These are phyloP conservation scores for Scheffersomyces stambukii DNA, from an alignment of 1,139 yeast genomes.

Conservation along the genomic window DNA sequence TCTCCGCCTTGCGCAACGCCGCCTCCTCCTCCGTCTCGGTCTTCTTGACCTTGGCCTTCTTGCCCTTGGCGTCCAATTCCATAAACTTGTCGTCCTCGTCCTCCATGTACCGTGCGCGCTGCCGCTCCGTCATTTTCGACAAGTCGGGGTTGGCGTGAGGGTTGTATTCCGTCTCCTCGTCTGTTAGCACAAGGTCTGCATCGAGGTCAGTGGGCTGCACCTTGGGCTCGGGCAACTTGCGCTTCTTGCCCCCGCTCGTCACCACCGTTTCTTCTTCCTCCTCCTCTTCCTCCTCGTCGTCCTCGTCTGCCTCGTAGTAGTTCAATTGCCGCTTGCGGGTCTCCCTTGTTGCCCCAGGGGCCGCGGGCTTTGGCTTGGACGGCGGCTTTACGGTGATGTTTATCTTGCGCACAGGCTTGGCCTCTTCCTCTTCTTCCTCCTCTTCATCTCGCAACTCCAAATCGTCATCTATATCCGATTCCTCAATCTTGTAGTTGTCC, in stretches of 20 bases:
- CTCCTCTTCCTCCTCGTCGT: slow-evolving; percentile 24
- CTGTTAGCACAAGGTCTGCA: slow-evolving; percentile 38
- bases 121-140: slow-evolving; percentile 60
- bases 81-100: slow-evolving; percentile 22
- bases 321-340: slow-evolving; percentile 29
- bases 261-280: slow-evolving; percentile 13
- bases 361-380: slow-evolving; percentile 3
- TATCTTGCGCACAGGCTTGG: slow-evolving; percentile 6
- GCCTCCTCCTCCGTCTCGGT: slow-evolving; percentile 81
- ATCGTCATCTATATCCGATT: slow-evolving; percentile 40
- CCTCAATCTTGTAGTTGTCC: slow-evolving; percentile 33
- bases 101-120: slow-evolving; percentile 46
- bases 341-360: slow-evolving; percentile 13
- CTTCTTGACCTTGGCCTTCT: slow-evolving; percentile 27
- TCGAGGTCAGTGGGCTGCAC: slow-evolving; percentile 26
- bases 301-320: slow-evolving; percentile 31
- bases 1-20: slow-evolving; percentile 78
- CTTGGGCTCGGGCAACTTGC: slow-evolving; percentile 8
- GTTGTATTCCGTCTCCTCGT: slow-evolving; percentile 42
- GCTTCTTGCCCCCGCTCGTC: slow-evolving; percentile 4
- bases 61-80: slow-evolving; percentile 24
- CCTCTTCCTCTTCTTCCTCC: slow-evolving; percentile 9
- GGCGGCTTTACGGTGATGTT: slow-evolving; percentile 13
- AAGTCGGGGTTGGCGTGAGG: slow-evolving; percentile 43
- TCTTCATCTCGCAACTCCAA: slow-evolving; percentile 26